Conservation (phyloP, 768 basidiomycete species). For the Agaricus subrufescens region DNA sequence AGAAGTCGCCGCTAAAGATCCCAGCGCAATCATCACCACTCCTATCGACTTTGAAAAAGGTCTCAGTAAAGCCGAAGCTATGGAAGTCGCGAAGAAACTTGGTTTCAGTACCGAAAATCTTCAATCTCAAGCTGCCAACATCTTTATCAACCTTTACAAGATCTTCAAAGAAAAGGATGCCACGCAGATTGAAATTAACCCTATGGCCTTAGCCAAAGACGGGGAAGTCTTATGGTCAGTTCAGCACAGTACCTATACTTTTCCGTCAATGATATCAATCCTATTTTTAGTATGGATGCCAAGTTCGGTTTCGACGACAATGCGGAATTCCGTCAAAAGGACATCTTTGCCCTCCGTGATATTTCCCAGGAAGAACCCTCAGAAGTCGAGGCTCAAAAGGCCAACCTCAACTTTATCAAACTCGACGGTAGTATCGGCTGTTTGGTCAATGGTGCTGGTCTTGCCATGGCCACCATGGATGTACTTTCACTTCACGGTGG, state of each 20-base stretch:
- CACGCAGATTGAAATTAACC: slow-evolving; percentile 99
- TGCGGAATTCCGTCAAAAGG: slow-evolving; percentile 94
- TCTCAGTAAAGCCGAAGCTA: slow-evolving; percentile 64
- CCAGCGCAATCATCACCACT: slow-evolving; percentile 90
- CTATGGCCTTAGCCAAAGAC: slow-evolving; percentile 87
- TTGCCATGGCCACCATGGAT: slow-evolving; percentile 99
- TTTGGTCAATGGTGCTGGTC: slow-evolving; percentile 95
- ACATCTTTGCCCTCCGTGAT: slow-evolving; percentile 86
- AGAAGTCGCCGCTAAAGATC: slow-evolving; percentile 96
- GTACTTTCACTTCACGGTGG: slow-evolving; percentile 95
- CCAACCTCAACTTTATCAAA: slow-evolving; percentile 97
- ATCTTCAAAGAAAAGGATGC: slow-evolving; percentile 99
- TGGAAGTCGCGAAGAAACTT: slow-evolving; percentile 80
- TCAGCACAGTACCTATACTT: background rate
- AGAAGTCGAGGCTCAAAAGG: slow-evolving; percentile 96
- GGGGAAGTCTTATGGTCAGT: slow-evolving; percentile 89
- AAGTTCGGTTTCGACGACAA: slow-evolving; percentile 99
- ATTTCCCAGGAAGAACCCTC: slow-evolving; percentile 94
- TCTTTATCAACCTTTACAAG: slow-evolving; percentile 90
- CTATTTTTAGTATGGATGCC: slow-evolving; percentile 85
- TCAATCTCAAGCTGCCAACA: slow-evolving; percentile 84
- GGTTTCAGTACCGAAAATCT: slow-evolving; percentile 75
- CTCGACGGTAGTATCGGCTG: slow-evolving; percentile 97
- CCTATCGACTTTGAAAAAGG: slow-evolving; percentile 85
- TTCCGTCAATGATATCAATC: background rate